Evolutionary conservation across 1,139 yeast genomes (phyloP).

Genomic region (Ogataea hybrid): DNA sequence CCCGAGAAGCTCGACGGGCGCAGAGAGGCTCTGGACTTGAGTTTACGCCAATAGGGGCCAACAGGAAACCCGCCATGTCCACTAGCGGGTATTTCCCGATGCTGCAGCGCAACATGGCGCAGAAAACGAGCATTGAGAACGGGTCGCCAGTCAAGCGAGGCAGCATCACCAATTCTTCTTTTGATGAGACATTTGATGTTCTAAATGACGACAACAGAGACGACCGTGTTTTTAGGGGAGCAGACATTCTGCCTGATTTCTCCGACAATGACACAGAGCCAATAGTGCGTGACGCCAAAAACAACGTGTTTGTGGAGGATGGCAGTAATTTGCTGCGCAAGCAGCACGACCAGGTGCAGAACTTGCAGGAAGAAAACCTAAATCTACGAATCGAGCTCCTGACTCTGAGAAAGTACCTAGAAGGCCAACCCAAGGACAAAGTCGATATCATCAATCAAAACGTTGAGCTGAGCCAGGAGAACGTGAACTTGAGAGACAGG

Average conservation of each 20-base stretch:
- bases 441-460: slow-evolving; percentile 40
- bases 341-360: slow-evolving; percentile 51
- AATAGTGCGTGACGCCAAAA: background rate
- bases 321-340: slow-evolving; percentile 48
- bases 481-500: slow-evolving; percentile 31
- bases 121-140: slow-evolving; percentile 12
- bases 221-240: slow-evolving; percentile 21
- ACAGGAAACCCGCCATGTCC: slow-evolving; percentile 5
- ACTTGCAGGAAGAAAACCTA: slow-evolving; percentile 58
- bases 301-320: slow-evolving; percentile 10
- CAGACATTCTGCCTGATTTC: slow-evolving; percentile 31
- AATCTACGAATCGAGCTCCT: slow-evolving; percentile 58
- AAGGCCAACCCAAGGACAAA: slow-evolving; percentile 45
- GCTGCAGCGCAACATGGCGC: slow-evolving; percentile 18
- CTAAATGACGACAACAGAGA: slow-evolving; percentile 12
- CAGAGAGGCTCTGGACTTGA: slow-evolving; percentile 18
- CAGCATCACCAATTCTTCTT: slow-evolving; percentile 26
- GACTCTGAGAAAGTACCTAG: slow-evolving; percentile 48
- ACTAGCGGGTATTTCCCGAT: slow-evolving; percentile 15
- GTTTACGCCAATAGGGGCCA: slow-evolving; percentile 45
- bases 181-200: slow-evolving; percentile 35
- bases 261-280: slow-evolving; percentile 18
- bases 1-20: slow-evolving; percentile 13
- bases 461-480: slow-evolving; percentile 41
- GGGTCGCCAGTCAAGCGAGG: slow-evolving; percentile 15